Conservation (phyloP, 1,284 basidiomycete species). For the Moesziomyces sp. region DNA sequence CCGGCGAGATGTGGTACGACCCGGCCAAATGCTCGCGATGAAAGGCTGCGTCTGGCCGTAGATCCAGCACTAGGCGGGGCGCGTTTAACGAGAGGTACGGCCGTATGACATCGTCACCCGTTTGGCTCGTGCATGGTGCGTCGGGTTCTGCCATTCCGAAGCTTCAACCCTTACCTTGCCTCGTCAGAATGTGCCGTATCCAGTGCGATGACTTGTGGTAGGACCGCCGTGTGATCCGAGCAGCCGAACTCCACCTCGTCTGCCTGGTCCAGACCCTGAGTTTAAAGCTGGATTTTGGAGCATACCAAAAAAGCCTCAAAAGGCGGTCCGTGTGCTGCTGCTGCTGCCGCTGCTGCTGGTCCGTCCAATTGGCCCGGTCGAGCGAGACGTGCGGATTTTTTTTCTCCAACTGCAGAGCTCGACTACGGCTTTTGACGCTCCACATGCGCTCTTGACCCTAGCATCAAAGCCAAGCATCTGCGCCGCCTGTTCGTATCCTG, state of each 20-base stretch:
- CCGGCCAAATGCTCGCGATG: constrained; percentile 26
- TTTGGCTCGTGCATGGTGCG: background rate
- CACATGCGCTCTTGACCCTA: background rate
- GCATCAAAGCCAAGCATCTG: background rate
- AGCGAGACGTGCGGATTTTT: background rate
- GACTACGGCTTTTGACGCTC: background rate
- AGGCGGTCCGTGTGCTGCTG: background rate
- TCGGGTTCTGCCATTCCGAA: background rate
- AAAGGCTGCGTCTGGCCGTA: constrained; percentile 23
- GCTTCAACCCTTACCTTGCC: too few relatives aligned
- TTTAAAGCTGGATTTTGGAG: background rate
- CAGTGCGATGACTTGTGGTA: too few relatives aligned
- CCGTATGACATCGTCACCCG: constrained; percentile 2
- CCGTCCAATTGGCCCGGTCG: background rate
- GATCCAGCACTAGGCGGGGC: constrained; percentile 36
- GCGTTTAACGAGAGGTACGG: constrained; percentile 17
- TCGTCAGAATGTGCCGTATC: too few relatives aligned
- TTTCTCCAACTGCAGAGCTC: background rate
- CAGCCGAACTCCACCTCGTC: background rate
- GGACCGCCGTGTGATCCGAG: background rate
- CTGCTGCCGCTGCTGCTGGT: background rate
- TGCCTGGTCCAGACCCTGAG: background rate
- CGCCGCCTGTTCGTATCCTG: background rate
- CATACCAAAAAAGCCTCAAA: background rate
- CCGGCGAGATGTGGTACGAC: constrained; percentile 31